Base-by-base conservation (phyloP, 179 eudicot species). In the Corrigiola litoralis region DNA sequence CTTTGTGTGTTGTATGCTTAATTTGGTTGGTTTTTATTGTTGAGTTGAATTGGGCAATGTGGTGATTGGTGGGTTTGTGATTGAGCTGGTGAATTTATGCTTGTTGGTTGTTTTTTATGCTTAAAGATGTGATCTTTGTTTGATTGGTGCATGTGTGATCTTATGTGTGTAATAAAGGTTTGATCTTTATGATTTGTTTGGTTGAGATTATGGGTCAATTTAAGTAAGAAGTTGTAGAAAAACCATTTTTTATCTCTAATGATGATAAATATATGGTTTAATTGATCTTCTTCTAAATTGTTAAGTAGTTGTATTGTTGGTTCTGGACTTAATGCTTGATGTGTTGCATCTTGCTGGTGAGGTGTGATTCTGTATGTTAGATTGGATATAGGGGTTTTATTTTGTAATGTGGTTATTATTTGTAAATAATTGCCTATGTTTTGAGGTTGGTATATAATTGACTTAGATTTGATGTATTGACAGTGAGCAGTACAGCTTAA, bases 41-140 rank as follows among this genome's bases (percentile, higher is more conserved):
- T 66, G 46, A 21, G 13, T n/a, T 4, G 40, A 72, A 20, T 37
- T 63, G 69, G 72, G 61, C 14, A 54, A 37, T 74, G 59, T 31
- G n/a, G 23, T 18, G 17, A 27, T 58, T 72, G 13, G 16, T 65
- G 65, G 65, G 75, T 36, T 45, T 34, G n/a, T 45, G 51, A 25
- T 61, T 13, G 16, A 32, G 13, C 51, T 6, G 12, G 2, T n/a
- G n/a, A n/a, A n/a, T 1, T 20, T 21, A 20, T 28, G 29, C 23
- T 50, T 32, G 7, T 32, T n/a, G n/a, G 14, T 34, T 33, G 3
- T 10, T 56, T 9, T 4, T 25, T 24, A 17, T 32, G 20, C 11
- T 10, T n/a, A 32, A 10, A 6, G 18, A 23, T 54, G 32, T 62
- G 41, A 36, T 66, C 53, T 34, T 2, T 32, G 11, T 11, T 4